These are phyloP conservation scores for Pseudonectria foliicola DNA, from an alignment of 2,329 filamentous ascomycete species.

Conservation along the genomic window DNA sequence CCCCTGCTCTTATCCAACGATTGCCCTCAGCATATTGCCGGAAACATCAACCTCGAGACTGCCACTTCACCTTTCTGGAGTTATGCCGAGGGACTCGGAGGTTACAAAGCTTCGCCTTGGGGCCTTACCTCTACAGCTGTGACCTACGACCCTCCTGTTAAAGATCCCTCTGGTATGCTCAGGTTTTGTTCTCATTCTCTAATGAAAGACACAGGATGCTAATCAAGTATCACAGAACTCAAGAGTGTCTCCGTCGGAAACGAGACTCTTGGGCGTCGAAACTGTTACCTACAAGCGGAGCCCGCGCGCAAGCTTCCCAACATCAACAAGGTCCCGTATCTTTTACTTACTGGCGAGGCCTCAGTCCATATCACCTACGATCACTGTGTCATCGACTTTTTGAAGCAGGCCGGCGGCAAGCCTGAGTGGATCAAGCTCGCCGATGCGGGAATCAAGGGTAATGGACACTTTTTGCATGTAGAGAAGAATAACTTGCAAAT, in stretches of 20 bases:
- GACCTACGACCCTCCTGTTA: constrained; percentile 11
- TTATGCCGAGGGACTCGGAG: constrained; percentile 10
- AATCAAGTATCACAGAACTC: constrained; percentile 4
- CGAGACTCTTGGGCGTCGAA: constrained; percentile 8
- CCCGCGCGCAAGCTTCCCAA: constrained; percentile 11
- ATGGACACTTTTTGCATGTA: constrained; percentile 11
- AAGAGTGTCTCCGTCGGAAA: constrained; percentile 6
- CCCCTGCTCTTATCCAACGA: constrained; percentile 12
- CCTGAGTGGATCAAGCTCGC: constrained; percentile 11
- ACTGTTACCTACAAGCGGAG: constrained; percentile 11
- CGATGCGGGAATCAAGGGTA: constrained; percentile 9
- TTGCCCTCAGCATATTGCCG: constrained; percentile 10
- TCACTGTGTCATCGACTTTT: constrained; percentile 9
- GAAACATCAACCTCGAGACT: constrained; percentile 13
- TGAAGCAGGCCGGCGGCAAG: constrained; percentile 9
- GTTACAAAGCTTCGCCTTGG: constrained; percentile 6
- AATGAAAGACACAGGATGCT: background rate
- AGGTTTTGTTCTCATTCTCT: background rate
- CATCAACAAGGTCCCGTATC: constrained; percentile 10
- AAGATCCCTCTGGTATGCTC: constrained; percentile 9
- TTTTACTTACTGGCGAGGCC: constrained; percentile 11
- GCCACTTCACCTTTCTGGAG: constrained; percentile 13
- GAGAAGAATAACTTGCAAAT: constrained; percentile 15
- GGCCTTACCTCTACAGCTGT: constrained; percentile 10
- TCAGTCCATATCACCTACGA: constrained; percentile 10